Evolutionary conservation across 2,329 filamentous ascomycete genomes (phyloP).

Genomic region (Microdochium trichocladiopsis): DNA sequence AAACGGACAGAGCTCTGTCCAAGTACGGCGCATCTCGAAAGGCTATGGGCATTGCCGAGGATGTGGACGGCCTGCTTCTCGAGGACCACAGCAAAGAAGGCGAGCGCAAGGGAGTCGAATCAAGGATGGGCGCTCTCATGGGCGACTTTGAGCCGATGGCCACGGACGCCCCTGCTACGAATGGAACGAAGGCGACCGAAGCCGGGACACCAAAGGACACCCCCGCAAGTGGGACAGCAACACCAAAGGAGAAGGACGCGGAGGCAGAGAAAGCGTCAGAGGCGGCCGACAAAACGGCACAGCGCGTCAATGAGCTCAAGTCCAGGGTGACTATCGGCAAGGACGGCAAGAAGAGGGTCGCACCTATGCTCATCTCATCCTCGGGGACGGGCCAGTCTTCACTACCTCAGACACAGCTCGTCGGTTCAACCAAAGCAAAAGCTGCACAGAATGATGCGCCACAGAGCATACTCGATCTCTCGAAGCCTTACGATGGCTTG

Average conservation of each 20-base stretch:
- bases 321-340: constrained; percentile 91
- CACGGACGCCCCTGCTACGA: constrained; percentile 41
- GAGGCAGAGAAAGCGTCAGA: constrained; percentile 33
- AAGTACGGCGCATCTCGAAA: constrained; percentile 88
- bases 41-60: constrained; percentile 86
- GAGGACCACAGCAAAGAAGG: constrained; percentile 91
- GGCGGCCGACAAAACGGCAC: constrained; percentile 43
- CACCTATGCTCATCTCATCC: constrained; percentile 83
- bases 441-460: constrained; percentile 63
- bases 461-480: constrained; percentile 79
- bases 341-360: constrained; percentile 93
- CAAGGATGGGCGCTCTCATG: constrained; percentile 98
- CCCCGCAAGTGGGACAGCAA: constrained; percentile 16
- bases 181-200: constrained; percentile 41
- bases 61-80: constrained; percentile 77
- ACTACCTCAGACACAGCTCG: constrained; percentile 78
- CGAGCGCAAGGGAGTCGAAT: constrained; percentile 83
- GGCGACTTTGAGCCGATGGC: constrained; percentile 61
- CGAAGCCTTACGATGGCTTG: constrained; percentile 87
- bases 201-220: constrained; percentile 24
- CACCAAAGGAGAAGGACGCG: constrained; percentile 20
- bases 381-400: constrained; percentile 83
- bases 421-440: constrained; percentile 65
- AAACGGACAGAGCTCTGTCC: constrained; percentile 87
- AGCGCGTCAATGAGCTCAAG: constrained; percentile 61